A percentile compares a stretch with the other conserved stretches of the same genome.
phyloP scores from a whole-genome alignment of 306 rosid species.

The Casuarina equisetifolia region DNA sequence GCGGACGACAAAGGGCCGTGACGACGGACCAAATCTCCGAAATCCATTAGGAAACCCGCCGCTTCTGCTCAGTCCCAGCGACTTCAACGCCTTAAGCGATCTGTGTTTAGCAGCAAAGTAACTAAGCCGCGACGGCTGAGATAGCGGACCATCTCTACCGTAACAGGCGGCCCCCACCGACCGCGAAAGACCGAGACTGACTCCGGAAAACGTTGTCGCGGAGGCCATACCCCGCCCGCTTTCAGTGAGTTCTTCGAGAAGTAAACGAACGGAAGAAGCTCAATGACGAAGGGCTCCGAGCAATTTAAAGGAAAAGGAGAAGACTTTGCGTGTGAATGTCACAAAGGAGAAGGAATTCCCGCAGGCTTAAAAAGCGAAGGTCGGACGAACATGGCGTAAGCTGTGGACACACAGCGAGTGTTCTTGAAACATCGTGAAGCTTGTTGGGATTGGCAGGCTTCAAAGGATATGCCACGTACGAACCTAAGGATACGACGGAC shows the following conservation, averaged over 20 bases:
- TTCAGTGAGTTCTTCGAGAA: background rate
- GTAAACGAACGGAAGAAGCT: background rate
- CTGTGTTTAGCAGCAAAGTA: slow-evolving; percentile 36
- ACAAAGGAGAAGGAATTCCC: slow-evolving; percentile 13
- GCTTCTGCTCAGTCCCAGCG: slow-evolving; percentile 33
- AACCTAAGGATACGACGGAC: background rate
- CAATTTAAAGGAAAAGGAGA: background rate
- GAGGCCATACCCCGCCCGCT: slow-evolving; percentile 49
- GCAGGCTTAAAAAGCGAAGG: background rate
- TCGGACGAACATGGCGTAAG: background rate
- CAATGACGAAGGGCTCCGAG: background rate
- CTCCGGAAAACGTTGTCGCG: slow-evolving; percentile 42
- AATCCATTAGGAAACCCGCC: slow-evolving; percentile 42
- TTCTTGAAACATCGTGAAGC: slow-evolving; percentile 31
- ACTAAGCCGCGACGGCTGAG: slow-evolving; percentile 40
- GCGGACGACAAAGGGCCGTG: slow-evolving; percentile 46
- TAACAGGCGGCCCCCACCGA: slow-evolving; percentile 38
- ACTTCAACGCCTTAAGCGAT: slow-evolving; percentile 38
- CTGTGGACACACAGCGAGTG: background rate
- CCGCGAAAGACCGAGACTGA: slow-evolving; percentile 37
- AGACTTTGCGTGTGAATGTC: slow-evolving; percentile 32
- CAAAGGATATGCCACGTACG: background rate
- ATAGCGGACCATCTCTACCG: slow-evolving; percentile 25
- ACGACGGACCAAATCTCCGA: slow-evolving; percentile 30
- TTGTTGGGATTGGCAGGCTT: background rate